phyloP scores from a whole-genome alignment of 495 filamentous ascomycete species.

The Tuber borchii region DNA sequence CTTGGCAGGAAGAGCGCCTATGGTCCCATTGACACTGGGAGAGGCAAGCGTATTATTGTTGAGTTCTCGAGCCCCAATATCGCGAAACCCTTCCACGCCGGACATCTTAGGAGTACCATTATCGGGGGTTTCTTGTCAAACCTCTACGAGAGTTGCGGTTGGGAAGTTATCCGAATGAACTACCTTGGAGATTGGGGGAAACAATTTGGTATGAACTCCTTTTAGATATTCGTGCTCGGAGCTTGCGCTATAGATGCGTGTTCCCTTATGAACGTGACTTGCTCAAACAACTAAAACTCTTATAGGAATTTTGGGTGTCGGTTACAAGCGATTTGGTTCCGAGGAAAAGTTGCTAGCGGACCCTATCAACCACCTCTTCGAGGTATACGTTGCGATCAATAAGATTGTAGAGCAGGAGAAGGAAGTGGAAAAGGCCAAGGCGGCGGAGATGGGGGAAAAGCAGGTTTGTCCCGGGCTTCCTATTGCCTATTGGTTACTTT shows the following conservation, averaged over 20 bases:
- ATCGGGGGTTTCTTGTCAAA: constrained; percentile 61
- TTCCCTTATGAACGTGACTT: neutral
- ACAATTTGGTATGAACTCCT: constrained; percentile 50
- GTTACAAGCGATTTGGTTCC: constrained; percentile 55
- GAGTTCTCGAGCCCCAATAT: constrained; percentile 59
- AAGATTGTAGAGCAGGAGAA: constrained; percentile 53
- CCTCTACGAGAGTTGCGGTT: constrained; percentile 54
- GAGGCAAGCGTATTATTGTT: constrained; percentile 57
- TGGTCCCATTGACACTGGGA: constrained; percentile 61
- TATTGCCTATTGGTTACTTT: constrained; percentile 4
- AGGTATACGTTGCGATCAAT: constrained; percentile 60
- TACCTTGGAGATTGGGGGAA: constrained; percentile 66
- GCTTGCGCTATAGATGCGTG: neutral
- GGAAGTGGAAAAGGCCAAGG: constrained; percentile 48
- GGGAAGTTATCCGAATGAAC: constrained; percentile 59
- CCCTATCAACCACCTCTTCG: constrained; percentile 59
- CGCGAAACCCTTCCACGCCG: constrained; percentile 62
- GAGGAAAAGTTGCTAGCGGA: constrained; percentile 53
- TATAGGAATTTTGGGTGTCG: constrained; percentile 50
- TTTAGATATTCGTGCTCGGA: neutral
- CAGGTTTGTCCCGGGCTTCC: constrained; percentile 42
- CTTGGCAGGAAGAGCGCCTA: constrained; percentile 56
- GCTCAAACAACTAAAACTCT: neutral
- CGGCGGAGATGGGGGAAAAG: constrained; percentile 48
- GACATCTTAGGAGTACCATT: constrained; percentile 61